These are phyloP conservation scores for Yarrowia sp. DNA, from an alignment of 805 yeast genomes.

Conservation along the genomic window DNA sequence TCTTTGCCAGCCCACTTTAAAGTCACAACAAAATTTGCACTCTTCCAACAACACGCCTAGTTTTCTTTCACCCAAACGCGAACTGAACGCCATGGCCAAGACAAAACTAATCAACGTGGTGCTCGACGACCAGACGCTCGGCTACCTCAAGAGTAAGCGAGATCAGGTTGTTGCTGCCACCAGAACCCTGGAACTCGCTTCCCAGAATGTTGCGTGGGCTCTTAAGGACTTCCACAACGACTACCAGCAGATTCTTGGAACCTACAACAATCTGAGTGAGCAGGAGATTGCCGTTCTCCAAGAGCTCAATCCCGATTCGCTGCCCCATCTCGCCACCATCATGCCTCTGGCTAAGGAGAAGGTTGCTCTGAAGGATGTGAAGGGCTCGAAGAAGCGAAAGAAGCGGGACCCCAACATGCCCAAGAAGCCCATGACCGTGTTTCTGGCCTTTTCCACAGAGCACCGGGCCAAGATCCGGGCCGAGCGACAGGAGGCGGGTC, in stretches of 20 bases:
- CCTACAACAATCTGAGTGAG: neutral
- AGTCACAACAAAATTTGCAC: constrained; percentile 13
- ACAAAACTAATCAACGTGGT: neutral
- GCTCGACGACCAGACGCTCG: constrained; percentile 32
- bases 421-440: constrained; percentile 89
- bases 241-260: constrained; percentile 1
- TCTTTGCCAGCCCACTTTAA: constrained; percentile 23
- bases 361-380: too few relatives aligned
- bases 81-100: constrained; percentile 31
- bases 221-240: constrained; percentile 17
- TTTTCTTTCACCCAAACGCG: constrained; percentile 17
- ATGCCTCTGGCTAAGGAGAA: neutral
- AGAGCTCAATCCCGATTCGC: neutral
- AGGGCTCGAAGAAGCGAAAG: neutral
- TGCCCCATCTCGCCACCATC: neutral
- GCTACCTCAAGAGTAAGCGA: constrained; percentile 22
- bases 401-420: constrained; percentile 87
- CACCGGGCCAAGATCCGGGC: constrained; percentile 73
- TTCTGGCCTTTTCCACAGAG: constrained; percentile 77
- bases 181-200: constrained; percentile 19
- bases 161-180: constrained; percentile 22
- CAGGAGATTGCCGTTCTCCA: neutral
- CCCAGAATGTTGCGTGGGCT: constrained; percentile 10
- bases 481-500: constrained; percentile 66
- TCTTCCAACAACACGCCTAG: constrained; percentile 31